Evolutionary conservation across 192 early-diverging fungal genomes (phyloP), one percentile per base, ranked within the genome.

Genomic region (Coemansia furcata): DNA sequence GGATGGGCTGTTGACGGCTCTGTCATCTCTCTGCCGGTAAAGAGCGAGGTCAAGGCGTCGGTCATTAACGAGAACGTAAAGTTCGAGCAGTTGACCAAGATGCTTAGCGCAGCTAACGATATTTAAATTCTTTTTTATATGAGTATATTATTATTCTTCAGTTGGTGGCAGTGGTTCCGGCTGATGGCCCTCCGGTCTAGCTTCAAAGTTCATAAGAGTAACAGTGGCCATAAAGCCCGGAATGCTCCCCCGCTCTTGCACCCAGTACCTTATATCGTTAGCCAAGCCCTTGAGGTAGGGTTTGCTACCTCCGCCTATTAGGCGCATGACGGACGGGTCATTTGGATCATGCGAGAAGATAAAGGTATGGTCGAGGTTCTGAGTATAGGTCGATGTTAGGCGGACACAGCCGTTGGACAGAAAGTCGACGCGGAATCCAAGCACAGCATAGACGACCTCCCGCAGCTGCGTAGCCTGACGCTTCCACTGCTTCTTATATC

Each of bases 41-140:
- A 91, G 76, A 86, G 86, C 69, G 86, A 93, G 73, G 90, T 90
- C 60, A 93, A 92, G 86, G 87, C 91, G 10, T 88, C 87, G 6
- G 89, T 96, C 32, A 90, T 95, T 60, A 89, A 86, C 76, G 95
- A 98, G 73, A 91, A 85, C 72, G 89, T 98, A 75, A 90, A 89
- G 72, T 96, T 96, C 84, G 94, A 73, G 62, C 83, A 85, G 66
- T 61, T 85, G 38, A 81, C 83, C 58, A 85, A 85, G 74, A 73
- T 84, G 38, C 63, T 84, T 5, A 66, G 77, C 32, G 77, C 77
- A n/a, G 66, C 82, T 30, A 84, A 71, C 68, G 72, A 63, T 46
- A 68, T 80, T 17, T 84, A 66, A 70, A 14, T 6, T 54, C 8
- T 66, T 21, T 58, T 32, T 66, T 23, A 65, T 65, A 5, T 33